phyloP scores from a whole-genome alignment of 495 filamentous ascomycete genomes.

The Monascus purpureus region DNA sequence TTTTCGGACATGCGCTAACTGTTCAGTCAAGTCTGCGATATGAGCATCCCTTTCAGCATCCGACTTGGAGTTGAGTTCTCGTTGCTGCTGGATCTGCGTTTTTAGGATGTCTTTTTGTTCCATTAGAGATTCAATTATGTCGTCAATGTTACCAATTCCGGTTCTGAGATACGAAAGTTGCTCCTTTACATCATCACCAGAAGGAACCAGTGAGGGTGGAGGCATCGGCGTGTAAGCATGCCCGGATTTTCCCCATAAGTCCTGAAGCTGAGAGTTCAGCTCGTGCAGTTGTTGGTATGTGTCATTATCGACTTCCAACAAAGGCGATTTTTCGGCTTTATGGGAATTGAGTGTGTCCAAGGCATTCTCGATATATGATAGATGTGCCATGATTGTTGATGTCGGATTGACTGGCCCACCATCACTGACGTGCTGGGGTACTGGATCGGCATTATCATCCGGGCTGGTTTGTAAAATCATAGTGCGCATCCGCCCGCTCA shows the following conservation, averaged over 20 bases:
- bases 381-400: conserved; percentile 26
- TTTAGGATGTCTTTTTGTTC: conserved; percentile 77
- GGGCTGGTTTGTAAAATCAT: conserved; percentile 50
- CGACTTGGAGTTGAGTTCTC: conserved; percentile 64
- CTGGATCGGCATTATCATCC: conserved; percentile 16
- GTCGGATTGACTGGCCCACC: conserved; percentile 11
- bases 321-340: neutral
- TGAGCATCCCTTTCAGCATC: conserved; percentile 43
- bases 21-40: conserved; percentile 35
- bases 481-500: conserved; percentile 56
- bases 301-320: conserved; percentile 8
- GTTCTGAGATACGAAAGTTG: conserved; percentile 42
- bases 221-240: conserved; percentile 27
- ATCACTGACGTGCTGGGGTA: conserved; percentile 15
- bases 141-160: conserved; percentile 65
- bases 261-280: conserved; percentile 37
- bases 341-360: conserved; percentile 21
- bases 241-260: conserved; percentile 34
- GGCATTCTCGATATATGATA: conserved; percentile 37
- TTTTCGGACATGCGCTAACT: conserved; percentile 27
- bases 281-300: conserved; percentile 34
- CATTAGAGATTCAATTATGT: conserved; percentile 38
- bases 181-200: conserved; percentile 29
- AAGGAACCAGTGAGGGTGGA: conserved; percentile 33
- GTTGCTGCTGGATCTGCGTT: conserved; percentile 84